Conservation (phyloP, 352 stramenopile genomes). For the Pythium brachiatum region DNA sequence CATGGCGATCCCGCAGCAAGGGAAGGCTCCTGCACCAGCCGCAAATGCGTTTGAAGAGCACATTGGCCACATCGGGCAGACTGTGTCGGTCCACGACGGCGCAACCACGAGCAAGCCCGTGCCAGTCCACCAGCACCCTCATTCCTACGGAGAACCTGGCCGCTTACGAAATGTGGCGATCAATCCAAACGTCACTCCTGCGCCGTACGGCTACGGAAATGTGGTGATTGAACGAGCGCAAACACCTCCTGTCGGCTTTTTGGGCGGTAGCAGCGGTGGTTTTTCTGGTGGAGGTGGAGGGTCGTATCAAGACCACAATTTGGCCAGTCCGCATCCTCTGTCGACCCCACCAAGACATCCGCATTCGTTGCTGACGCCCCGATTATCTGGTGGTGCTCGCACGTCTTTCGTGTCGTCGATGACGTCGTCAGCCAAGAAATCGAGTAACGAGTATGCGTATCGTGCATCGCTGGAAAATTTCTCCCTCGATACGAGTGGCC, state of each 20-base stretch:
- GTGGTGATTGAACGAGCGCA: constrained; percentile 52
- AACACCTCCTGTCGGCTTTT: constrained; percentile 10
- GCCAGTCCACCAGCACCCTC: constrained; percentile 44
- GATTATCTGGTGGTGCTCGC: constrained; percentile 26
- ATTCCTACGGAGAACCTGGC: constrained; percentile 68
- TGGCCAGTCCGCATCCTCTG: constrained; percentile 32
- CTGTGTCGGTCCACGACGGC: constrained; percentile 19
- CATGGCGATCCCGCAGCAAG: constrained; percentile 70
- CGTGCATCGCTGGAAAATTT: constrained; percentile 67
- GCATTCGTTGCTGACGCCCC: constrained; percentile 48
- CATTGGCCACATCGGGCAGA: constrained; percentile 19
- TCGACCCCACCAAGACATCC: constrained; percentile 72
- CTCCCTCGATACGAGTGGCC: constrained; percentile 38
- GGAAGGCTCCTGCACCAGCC: constrained; percentile 34
- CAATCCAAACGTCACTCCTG: constrained; percentile 66
- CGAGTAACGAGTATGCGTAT: constrained; percentile 32
- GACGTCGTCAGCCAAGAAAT: constrained; percentile 25
- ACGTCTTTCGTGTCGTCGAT: constrained; percentile 28
- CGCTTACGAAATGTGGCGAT: constrained; percentile 37
- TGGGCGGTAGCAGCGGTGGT: constrained; percentile 18
- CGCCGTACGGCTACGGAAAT: constrained; percentile 76
- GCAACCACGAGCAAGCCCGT: constrained; percentile 13
- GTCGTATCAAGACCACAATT: constrained; percentile 40
- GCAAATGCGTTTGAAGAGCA: constrained; percentile 23
- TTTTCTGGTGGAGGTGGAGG: constrained; percentile 30